Evolutionary conservation across 208 protist genomes (phyloP).

Genomic region (Crithidia mellificae): DNA sequence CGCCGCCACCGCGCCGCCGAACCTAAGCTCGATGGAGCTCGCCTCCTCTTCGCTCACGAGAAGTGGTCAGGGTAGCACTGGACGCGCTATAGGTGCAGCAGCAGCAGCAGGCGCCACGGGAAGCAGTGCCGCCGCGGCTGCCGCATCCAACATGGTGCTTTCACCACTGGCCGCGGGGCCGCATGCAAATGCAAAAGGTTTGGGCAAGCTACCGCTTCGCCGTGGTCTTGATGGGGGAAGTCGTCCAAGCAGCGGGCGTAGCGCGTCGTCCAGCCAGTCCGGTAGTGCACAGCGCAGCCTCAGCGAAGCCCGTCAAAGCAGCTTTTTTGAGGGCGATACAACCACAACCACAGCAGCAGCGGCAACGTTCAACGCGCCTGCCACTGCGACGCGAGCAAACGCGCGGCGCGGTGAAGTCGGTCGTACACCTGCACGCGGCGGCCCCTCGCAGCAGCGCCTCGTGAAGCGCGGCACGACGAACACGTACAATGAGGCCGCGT

Average conservation of each 20-base stretch:
- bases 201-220: too few relatives aligned
- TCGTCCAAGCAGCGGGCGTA: background rate
- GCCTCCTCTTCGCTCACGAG: background rate
- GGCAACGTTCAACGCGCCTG: too few relatives aligned
- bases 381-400: background rate
- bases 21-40: background rate
- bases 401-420: background rate
- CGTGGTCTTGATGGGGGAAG: too few relatives aligned
- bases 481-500: background rate
- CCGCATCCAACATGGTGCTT: too few relatives aligned
- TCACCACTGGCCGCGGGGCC: too few relatives aligned
- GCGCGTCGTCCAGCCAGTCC: background rate
- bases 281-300: background rate
- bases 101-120: too few relatives aligned
- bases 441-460: background rate
- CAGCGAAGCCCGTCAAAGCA: background rate
- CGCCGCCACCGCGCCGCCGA: background rate
- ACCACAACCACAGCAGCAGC: too few relatives aligned
- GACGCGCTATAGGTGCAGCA: too few relatives aligned
- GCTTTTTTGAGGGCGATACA: background rate
- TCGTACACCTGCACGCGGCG: background rate
- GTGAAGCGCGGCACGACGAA: background rate
- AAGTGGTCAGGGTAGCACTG: background rate
- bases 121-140: too few relatives aligned
- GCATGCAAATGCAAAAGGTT: too few relatives aligned